These are phyloP conservation scores for Apophysomyces elegans DNA, from an alignment of 371 early-diverging fungal species.

Conservation along the genomic window DNA sequence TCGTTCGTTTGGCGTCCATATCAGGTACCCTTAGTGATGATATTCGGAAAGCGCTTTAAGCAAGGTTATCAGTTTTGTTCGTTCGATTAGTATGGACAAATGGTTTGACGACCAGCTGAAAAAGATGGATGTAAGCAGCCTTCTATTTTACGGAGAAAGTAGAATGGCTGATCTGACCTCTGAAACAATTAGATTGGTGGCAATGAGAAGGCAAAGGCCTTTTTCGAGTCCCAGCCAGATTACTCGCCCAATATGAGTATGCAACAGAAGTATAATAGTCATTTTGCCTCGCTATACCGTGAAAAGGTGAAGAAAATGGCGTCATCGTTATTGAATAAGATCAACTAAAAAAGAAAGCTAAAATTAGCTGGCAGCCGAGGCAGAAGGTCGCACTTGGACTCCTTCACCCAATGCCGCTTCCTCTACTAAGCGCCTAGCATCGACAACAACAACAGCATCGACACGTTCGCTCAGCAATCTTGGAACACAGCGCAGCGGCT, in stretches of 20 bases:
- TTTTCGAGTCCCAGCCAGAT: constrained; percentile 87
- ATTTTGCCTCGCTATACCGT: constrained; percentile 87
- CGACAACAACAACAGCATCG: constrained; percentile 23
- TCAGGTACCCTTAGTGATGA: constrained; percentile 55
- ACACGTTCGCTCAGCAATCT: constrained; percentile 34
- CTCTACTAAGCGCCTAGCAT: constrained; percentile 18
- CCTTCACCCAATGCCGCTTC: constrained; percentile 39
- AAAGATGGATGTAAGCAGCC: constrained; percentile 78
- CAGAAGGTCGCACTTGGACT: constrained; percentile 78
- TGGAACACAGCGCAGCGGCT: constrained; percentile 26
- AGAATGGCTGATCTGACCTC: not conserved
- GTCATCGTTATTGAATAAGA: not conserved
- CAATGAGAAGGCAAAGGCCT: constrained; percentile 86
- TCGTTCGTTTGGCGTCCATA: constrained; percentile 93
- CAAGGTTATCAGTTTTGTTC: constrained; percentile 80
- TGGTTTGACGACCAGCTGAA: constrained; percentile 95
- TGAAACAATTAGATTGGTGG: constrained; percentile 80
- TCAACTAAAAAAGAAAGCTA: not conserved
- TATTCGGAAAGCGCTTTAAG: not conserved
- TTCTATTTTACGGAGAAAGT: not conserved
- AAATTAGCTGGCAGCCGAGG: constrained; percentile 67
- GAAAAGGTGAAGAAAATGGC: constrained; percentile 70
- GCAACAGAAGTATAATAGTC: constrained; percentile 83
- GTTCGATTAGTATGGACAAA: constrained; percentile 98
- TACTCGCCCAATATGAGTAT: constrained; percentile 80